phyloP scores from a whole-genome alignment of 2,329 filamentous ascomycete genomes.

The Aspergillus fijiensis region DNA sequence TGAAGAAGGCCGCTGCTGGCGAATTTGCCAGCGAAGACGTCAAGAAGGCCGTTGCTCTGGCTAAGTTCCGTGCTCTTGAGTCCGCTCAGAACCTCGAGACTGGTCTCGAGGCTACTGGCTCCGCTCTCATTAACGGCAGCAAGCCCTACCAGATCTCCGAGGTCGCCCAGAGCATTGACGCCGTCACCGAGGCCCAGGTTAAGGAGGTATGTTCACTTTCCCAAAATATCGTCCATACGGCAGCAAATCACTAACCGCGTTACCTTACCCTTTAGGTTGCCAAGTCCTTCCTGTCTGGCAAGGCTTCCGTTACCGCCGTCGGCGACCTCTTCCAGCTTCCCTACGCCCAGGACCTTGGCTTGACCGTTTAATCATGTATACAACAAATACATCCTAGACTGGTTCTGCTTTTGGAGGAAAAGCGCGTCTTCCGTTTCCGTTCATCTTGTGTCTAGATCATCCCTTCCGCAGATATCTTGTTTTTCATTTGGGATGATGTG shows the following conservation, averaged over 20 bases:
- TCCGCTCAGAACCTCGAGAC: slow-evolving; percentile 73
- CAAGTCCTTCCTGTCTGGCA: slow-evolving; percentile 81
- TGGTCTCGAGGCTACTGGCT: slow-evolving; percentile 79
- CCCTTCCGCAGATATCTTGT: slow-evolving; percentile 36
- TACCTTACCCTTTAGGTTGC: slow-evolving; percentile 62
- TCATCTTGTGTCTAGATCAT: slow-evolving; percentile 38
- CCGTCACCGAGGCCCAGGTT: slow-evolving; percentile 78
- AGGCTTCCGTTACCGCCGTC: slow-evolving; percentile 83
- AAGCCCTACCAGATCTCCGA: slow-evolving; percentile 82
- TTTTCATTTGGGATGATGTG: slow-evolving; percentile 27
- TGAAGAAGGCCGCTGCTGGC: slow-evolving; percentile 78
- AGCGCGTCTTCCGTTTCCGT: slow-evolving; percentile 27
- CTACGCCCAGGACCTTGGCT: slow-evolving; percentile 88
- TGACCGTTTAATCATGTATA: slow-evolving; percentile 73
- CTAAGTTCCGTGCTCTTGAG: slow-evolving; percentile 89
- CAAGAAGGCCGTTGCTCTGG: slow-evolving; percentile 85
- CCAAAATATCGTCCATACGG: neutral
- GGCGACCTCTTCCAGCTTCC: slow-evolving; percentile 90
- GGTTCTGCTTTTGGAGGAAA: slow-evolving; percentile 31
- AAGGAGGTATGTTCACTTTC: slow-evolving; percentile 67
- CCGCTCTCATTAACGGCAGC: slow-evolving; percentile 76
- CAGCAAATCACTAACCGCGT: slow-evolving; percentile 27
- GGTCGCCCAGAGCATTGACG: slow-evolving; percentile 73
- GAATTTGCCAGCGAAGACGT: slow-evolving; percentile 79
- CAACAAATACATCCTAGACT: slow-evolving; percentile 36